A percentile compares a stretch with the other conserved stretches of the same genome.
Conservation (phyloP, 2,329 filamentous ascomycete species). For the Fusarium stilboides region DNA sequence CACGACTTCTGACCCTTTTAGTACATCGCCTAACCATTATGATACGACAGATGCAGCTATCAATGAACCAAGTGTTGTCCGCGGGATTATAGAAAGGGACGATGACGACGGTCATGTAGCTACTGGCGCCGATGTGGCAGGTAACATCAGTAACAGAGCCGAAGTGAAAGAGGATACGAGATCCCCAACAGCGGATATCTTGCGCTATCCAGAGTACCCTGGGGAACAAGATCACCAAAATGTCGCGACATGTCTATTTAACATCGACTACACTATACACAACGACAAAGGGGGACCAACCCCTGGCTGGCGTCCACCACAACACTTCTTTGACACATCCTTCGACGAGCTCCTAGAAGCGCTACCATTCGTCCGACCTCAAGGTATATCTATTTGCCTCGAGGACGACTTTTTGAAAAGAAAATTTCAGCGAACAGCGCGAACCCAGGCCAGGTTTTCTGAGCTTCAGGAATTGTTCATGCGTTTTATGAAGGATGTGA, state of each 20-base stretch:
- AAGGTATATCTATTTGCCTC: background rate
- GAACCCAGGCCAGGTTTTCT: background rate
- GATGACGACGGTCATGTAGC: no score
- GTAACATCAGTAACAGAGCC: no score
- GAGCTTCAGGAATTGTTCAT: background rate
- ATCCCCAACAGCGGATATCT: no score
- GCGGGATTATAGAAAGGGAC: no score
- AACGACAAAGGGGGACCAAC: background rate
- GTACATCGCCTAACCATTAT: background rate
- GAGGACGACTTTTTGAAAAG: background rate
- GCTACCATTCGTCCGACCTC: background rate
- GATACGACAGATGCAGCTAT: no score
- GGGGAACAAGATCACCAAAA: background rate
- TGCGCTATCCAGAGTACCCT: no score
- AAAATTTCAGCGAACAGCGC: background rate
- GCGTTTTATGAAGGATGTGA: slow-evolving; percentile 2
- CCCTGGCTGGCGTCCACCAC: background rate
- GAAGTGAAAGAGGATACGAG: no score
- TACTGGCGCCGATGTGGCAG: no score
- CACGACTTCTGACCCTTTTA: background rate
- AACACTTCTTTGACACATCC: background rate
- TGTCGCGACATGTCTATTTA: background rate
- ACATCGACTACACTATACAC: slow-evolving; percentile 12
- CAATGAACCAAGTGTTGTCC: no score
- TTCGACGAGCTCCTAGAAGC: background rate